Evolutionary conservation across 2,329 filamentous ascomycete species (phyloP).

Genomic region (Fusarium sublunatum): DNA sequence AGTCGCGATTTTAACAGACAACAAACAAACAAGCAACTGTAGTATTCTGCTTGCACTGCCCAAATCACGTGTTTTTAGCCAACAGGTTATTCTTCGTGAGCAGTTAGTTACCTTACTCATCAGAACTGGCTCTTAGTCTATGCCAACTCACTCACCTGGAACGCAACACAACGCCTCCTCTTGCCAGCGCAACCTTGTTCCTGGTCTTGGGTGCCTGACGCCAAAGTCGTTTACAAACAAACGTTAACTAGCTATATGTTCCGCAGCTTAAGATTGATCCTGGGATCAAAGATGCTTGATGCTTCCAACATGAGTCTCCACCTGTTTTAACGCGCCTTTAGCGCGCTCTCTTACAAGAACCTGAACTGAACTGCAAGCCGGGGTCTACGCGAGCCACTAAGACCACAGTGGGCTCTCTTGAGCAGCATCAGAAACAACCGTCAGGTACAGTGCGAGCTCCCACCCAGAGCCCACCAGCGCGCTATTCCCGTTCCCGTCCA

Average conservation of each 20-base stretch:
- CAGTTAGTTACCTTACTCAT: not conserved
- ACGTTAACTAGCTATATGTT: not conserved
- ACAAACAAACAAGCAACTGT: not conserved
- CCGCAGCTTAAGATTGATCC: not conserved
- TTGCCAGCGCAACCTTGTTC: slow-evolving; percentile 39
- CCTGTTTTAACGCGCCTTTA: slow-evolving; percentile 37
- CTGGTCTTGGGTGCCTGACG: slow-evolving; percentile 36
- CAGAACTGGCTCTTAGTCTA: slow-evolving; percentile 7
- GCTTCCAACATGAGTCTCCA: slow-evolving; percentile 22
- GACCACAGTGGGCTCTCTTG: slow-evolving; percentile 35
- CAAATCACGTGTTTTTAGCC: too few species aligned
- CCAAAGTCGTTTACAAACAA: slow-evolving; percentile 1
- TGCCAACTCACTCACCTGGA: slow-evolving; percentile 9
- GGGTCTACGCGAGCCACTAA: slow-evolving; percentile 30
- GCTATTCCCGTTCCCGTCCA: slow-evolving; percentile 47
- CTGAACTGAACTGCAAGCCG: too few species aligned
- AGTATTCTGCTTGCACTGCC: too few species aligned
- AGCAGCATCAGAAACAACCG: slow-evolving; percentile 32
- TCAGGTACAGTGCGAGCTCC: slow-evolving; percentile 39
- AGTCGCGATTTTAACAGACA: not conserved
- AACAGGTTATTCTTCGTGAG: too few species aligned
- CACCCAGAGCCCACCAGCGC: slow-evolving; percentile 6
- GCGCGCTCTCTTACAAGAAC: slow-evolving; percentile 31
- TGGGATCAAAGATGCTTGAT: not conserved
- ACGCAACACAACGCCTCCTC: slow-evolving; percentile 42